Evolutionary conservation across 2,329 filamentous ascomycete genomes (phyloP).

Genomic region (Podosphaera xanthii): DNA sequence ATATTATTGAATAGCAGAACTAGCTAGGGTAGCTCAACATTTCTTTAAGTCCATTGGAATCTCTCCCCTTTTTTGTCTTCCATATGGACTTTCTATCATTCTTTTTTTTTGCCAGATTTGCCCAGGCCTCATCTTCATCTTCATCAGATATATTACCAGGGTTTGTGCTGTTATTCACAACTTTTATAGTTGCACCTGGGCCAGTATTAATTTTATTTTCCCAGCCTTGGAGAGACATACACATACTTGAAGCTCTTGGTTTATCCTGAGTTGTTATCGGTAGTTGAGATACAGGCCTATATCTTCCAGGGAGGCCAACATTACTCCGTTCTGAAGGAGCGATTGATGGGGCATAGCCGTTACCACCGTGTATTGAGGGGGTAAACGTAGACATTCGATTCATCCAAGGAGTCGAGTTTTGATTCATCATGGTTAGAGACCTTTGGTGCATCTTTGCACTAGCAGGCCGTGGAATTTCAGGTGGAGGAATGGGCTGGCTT

Average conservation of each 20-base stretch:
- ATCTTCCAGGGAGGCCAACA: slow-evolving; percentile 68
- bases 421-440: slow-evolving; percentile 70
- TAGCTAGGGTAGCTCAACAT: slow-evolving; percentile 13
- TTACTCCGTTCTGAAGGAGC: slow-evolving; percentile 92
- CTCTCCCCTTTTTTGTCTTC: slow-evolving; percentile 37
- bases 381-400: slow-evolving; percentile 22
- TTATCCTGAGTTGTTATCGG: slow-evolving; percentile 16
- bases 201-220: slow-evolving; percentile 17
- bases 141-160: slow-evolving; percentile 28
- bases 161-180: slow-evolving; percentile 16
- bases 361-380: slow-evolving; percentile 25
- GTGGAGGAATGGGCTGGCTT: slow-evolving; percentile 2
- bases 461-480: slow-evolving; percentile 7
- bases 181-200: slow-evolving; percentile 19
- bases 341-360: slow-evolving; percentile 67
- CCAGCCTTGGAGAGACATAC: slow-evolving; percentile 13
- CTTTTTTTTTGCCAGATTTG: slow-evolving; percentile 44
- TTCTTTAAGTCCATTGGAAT: slow-evolving; percentile 14
- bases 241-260: slow-evolving; percentile 16
- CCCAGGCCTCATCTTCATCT: slow-evolving; percentile 46
- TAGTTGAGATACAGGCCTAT: slow-evolving; percentile 63
- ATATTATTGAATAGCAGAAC: slow-evolving; percentile 14
- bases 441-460: slow-evolving; percentile 19
- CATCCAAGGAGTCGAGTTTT: slow-evolving; percentile 35
- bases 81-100: slow-evolving; percentile 45